These are phyloP conservation scores for Quercus lobata DNA, from an alignment of 331 rosid genomes.

Conservation along the genomic window DNA sequence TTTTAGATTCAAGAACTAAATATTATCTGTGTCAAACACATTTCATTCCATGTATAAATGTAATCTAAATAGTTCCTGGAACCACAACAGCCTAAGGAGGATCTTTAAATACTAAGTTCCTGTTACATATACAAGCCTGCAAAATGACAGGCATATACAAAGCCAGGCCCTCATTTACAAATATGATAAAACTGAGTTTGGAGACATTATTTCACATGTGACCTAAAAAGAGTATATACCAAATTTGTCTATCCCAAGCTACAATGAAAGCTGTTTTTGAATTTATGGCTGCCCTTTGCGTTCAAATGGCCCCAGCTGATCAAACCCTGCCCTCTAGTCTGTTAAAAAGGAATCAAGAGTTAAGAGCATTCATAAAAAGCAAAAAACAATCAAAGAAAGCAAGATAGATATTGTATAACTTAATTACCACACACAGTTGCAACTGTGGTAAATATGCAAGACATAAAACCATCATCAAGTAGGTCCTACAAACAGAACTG, in stretches of 20 bases:
- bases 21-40: no score
- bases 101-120: not conserved
- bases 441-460: not conserved
- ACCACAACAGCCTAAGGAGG: not conserved
- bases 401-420: not conserved
- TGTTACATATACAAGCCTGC: slow-evolving; percentile 19
- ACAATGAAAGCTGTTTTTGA: slow-evolving; percentile 20
- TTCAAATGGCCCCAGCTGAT: not conserved
- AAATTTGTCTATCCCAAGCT: slow-evolving; percentile 6
- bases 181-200: slow-evolving; percentile 7
- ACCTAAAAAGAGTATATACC: slow-evolving; percentile 6
- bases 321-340: not conserved
- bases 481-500: not conserved
- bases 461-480: not conserved
- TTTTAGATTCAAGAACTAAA: not conserved
- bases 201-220: slow-evolving; percentile 9
- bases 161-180: slow-evolving; percentile 11
- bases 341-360: not conserved
- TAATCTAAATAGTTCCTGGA: not conserved
- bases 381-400: not conserved
- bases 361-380: not conserved
- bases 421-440: not conserved
- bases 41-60: not conserved
- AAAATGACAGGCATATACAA: slow-evolving; percentile 12
- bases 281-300: slow-evolving; percentile 12